A percentile compares a stretch with the other conserved stretches of the same genome.
Conservation (phyloP, 768 basidiomycete genomes). For the Lyophyllum decastes region DNA sequence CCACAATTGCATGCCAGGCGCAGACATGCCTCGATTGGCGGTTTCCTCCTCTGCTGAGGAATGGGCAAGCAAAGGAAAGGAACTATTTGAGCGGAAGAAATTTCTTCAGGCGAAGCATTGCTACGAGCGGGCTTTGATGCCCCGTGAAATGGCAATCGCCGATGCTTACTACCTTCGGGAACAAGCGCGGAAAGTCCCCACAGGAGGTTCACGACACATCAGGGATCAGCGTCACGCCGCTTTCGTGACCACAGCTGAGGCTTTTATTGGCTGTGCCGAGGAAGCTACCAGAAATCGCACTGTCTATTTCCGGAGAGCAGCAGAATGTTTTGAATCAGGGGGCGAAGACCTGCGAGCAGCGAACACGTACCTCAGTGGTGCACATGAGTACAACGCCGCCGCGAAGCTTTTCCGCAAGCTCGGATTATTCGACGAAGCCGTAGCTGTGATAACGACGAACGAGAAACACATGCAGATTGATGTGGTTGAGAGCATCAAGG, state of each 20-base stretch:
- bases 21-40: constrained; percentile 54
- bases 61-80: constrained; percentile 35
- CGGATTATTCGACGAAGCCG: constrained; percentile 54
- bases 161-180: constrained; percentile 57
- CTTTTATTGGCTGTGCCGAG: constrained; percentile 45
- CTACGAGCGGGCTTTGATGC: constrained; percentile 47
- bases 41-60: constrained; percentile 48
- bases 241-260: constrained; percentile 46
- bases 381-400: constrained; percentile 42
- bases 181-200: constrained; percentile 39
- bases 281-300: constrained; percentile 28
- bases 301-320: constrained; percentile 44
- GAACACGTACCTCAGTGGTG: constrained; percentile 39
- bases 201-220: constrained; percentile 19
- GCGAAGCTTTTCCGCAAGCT: constrained; percentile 51
- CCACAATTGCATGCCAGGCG: constrained; percentile 47
- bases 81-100: constrained; percentile 39
- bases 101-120: constrained; percentile 58
- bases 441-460: constrained; percentile 42
- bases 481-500: constrained; percentile 37
- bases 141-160: constrained; percentile 45
- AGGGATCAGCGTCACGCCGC: constrained; percentile 27
- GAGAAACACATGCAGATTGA: constrained; percentile 27
- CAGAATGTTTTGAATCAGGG: constrained; percentile 45
- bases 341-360: constrained; percentile 46